Evolutionary conservation across 2,329 filamentous ascomycete genomes (phyloP), one percentile per base, ranked within the genome.

Genomic region (Colletotrichum gigasporum): DNA sequence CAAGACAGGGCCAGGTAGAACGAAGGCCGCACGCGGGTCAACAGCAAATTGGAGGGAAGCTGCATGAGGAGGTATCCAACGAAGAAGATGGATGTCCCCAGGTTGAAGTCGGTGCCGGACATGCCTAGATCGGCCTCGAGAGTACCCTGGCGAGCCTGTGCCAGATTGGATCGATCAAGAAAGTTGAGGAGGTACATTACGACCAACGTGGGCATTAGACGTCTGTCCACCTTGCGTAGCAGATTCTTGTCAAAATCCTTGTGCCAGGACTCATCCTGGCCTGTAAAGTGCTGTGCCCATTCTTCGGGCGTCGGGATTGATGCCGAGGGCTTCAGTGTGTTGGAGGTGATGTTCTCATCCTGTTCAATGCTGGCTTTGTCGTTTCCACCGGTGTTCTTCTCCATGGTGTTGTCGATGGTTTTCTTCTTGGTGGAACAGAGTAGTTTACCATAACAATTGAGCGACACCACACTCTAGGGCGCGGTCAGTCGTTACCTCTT

Each of bases 31-130:
- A 87, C 74, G 3, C 82, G 76, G 0, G 85, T 87, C 2, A 89
- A 74, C 0, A 87, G 69, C 60, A 89, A 77, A 65, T 90, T 90
- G 0, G 85, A 88, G 0, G 87, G 87, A 0, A 90, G 74, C 70
- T 90, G 86, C 82, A 89, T 88, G 11, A 88, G 73, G 1, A 89
- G 75, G 68, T 90, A 90, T 3, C 86, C 82, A 1, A 87, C 84
- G 64, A 87, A 88, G 28, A 86, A 75, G 68, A 86, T 84, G 64
- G 80, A 82, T 4, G 82, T 85, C 10, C 82, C 81, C 2, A 86
- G 73, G 67, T 87, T 87, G 69, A 85, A 88, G 48, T 89, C 83
- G 2, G 83, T 87, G 7, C 84, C 84, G 5, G 71, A 75, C 82
- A 88, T 85, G 1, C 73, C 73, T 0, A 88, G 74, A 59, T 88